Conservation (phyloP, 2,329 filamentous ascomycete genomes). For the Didymellaceae sp. region DNA sequence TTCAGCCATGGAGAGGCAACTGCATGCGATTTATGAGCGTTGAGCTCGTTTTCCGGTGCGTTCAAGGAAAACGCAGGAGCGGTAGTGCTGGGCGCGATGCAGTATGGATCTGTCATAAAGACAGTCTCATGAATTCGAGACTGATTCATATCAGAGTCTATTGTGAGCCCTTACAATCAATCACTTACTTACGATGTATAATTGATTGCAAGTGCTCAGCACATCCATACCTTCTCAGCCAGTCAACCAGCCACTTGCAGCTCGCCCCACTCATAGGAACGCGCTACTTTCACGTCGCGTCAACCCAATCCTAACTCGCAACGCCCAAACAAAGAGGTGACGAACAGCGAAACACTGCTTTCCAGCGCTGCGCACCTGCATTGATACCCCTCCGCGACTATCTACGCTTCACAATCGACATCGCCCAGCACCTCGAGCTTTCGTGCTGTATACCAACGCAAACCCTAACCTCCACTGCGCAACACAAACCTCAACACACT, state of each 20-base stretch:
- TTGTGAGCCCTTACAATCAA: not conserved
- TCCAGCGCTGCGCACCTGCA: slow-evolving; percentile 9
- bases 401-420: not conserved
- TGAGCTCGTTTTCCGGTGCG: not conserved
- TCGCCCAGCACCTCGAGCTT: not conserved
- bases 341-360: slow-evolving; percentile 14
- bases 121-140: too few relatives aligned
- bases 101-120: too few relatives aligned
- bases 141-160: too few relatives aligned
- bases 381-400: not conserved
- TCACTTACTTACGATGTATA: not conserved
- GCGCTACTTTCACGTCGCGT: slow-evolving; percentile 35
- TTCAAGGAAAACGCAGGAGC: not conserved
- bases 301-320: slow-evolving; percentile 22
- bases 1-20: not conserved
- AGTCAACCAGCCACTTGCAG: slow-evolving; percentile 14
- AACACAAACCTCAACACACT: slow-evolving; percentile 12
- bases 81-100: too few relatives aligned
- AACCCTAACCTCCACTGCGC: not conserved
- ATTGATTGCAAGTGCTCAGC: not conserved
- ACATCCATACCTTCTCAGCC: not conserved
- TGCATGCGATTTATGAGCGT: not conserved
- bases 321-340: slow-evolving; percentile 18
- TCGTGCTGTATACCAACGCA: not conserved
- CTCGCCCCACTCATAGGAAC: slow-evolving; percentile 16